These are phyloP conservation scores for Penicillium griseofulvum DNA, from an alignment of 2,329 filamentous ascomycete genomes.

Conservation along the genomic window DNA sequence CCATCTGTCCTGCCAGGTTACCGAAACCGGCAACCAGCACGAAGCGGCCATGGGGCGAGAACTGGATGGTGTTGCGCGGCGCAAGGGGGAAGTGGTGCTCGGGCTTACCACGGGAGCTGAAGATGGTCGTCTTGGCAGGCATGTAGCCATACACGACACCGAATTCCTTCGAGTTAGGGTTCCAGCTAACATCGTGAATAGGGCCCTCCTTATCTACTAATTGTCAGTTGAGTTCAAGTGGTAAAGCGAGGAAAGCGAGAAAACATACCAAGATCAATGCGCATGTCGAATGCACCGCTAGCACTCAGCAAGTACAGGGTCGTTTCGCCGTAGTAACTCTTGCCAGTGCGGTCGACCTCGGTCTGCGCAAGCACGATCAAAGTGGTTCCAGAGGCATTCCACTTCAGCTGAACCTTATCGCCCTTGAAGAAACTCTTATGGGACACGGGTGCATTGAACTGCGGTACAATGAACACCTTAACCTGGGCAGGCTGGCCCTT, in stretches of 20 bases:
- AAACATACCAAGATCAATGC: slow-evolving; percentile 67
- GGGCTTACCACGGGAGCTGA: slow-evolving; percentile 81
- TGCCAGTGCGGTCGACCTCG: slow-evolving; percentile 95
- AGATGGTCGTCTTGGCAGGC: slow-evolving; percentile 98
- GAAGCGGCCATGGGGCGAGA: slow-evolving; percentile 90
- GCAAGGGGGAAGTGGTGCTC: slow-evolving; percentile 82
- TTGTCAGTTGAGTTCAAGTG: background rate
- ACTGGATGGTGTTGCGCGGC: slow-evolving; percentile 91
- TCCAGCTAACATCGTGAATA: slow-evolving; percentile 98
- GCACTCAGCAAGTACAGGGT: slow-evolving; percentile 93
- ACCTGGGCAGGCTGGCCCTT: slow-evolving; percentile 95
- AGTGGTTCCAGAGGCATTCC: slow-evolving; percentile 89
- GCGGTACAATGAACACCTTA: slow-evolving; percentile 89
- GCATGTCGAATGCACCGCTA: slow-evolving; percentile 86
- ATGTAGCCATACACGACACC: slow-evolving; percentile 97
- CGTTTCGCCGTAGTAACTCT: slow-evolving; percentile 99
- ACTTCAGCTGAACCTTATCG: slow-evolving; percentile 97
- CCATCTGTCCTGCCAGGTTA: slow-evolving; percentile 95
- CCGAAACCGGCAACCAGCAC: slow-evolving; percentile 94
- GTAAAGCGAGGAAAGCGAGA: background rate
- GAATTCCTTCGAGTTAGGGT: slow-evolving; percentile 95
- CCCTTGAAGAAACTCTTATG: slow-evolving; percentile 99
- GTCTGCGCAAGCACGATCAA: slow-evolving; percentile 94
- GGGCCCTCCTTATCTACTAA: slow-evolving; percentile 84
- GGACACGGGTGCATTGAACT: slow-evolving; percentile 78